Evolutionary conservation across 2,329 filamentous ascomycete species (phyloP).

Genomic region (Lasiodiplodia citricola): DNA sequence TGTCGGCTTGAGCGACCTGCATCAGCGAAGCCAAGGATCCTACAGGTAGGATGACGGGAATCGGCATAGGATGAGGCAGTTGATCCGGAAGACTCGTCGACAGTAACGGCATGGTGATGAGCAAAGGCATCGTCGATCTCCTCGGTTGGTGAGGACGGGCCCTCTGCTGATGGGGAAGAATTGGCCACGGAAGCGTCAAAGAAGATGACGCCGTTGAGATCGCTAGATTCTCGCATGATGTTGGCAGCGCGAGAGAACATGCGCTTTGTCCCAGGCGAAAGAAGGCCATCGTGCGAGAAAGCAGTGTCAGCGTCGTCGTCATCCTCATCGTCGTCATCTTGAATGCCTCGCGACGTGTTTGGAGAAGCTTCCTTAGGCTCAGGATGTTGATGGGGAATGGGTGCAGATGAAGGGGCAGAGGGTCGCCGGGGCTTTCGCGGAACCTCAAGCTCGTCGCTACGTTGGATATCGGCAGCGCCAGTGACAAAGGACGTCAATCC

Average conservation of each 20-base stretch:
- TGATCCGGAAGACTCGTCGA: not conserved
- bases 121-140: not conserved
- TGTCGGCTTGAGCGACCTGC: slow-evolving; percentile 13
- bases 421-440: not conserved
- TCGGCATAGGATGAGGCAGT: not conserved
- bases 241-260: slow-evolving; percentile 43
- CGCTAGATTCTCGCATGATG: slow-evolving; percentile 39
- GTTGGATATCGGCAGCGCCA: slow-evolving; percentile 20
- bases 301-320: not conserved
- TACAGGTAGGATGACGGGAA: not conserved
- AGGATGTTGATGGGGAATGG: not conserved
- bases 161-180: not conserved
- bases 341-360: not conserved
- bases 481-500: slow-evolving; percentile 38
- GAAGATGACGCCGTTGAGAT: slow-evolving; percentile 41
- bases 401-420: not conserved
- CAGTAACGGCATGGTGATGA: too few relatives aligned
- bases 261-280: slow-evolving; percentile 34
- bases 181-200: slow-evolving; percentile 39
- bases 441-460: not conserved
- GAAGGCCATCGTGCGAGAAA: slow-evolving; percentile 36
- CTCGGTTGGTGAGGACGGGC: not conserved
- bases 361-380: not conserved
- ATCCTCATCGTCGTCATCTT: too few relatives aligned
- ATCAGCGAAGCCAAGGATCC: slow-evolving; percentile 32